phyloP scores from a whole-genome alignment of 2,329 filamentous ascomycete genomes.

The Trichoderma guizhouense region DNA sequence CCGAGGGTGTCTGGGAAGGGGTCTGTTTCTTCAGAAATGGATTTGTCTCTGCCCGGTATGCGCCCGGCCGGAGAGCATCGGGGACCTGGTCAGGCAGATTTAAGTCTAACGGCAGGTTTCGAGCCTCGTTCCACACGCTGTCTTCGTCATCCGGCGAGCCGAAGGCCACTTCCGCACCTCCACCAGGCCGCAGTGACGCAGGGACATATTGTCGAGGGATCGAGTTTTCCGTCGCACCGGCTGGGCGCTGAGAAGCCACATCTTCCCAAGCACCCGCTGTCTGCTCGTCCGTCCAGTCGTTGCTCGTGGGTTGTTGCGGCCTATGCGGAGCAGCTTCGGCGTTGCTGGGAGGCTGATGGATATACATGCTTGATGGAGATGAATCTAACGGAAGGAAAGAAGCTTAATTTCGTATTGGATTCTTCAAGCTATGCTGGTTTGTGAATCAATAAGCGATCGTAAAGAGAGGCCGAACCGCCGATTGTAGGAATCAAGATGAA shows the following conservation, averaged over 20 bases:
- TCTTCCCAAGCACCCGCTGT: constrained; percentile 12
- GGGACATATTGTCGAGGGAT: constrained; percentile 27
- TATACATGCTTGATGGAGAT: neutral
- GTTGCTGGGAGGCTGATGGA: constrained; percentile 2
- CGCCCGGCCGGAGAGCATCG: constrained; percentile 33
- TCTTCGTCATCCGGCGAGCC: constrained; percentile 28
- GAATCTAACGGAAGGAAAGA: neutral
- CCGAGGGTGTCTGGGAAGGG: constrained; percentile 35
- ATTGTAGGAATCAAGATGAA: neutral
- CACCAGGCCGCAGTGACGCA: constrained; percentile 33
- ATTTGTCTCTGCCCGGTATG: constrained; percentile 44
- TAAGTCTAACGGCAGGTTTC: constrained; percentile 19
- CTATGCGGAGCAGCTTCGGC: neutral
- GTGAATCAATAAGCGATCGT: neutral
- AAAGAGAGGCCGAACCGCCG: neutral
- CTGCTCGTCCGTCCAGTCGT: constrained; percentile 13
- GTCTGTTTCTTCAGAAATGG: constrained; percentile 52
- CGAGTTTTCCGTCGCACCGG: neutral
- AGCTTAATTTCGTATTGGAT: neutral
- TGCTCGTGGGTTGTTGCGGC: neutral
- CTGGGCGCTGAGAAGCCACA: constrained; percentile 6
- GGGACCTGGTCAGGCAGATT: constrained; percentile 28
- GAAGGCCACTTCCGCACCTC: constrained; percentile 17
- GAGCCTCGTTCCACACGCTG: constrained; percentile 32
- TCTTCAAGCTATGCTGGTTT: neutral